phyloP scores from a whole-genome alignment of 1,284 basidiomycete species.

The Neolentinus lepideus region DNA sequence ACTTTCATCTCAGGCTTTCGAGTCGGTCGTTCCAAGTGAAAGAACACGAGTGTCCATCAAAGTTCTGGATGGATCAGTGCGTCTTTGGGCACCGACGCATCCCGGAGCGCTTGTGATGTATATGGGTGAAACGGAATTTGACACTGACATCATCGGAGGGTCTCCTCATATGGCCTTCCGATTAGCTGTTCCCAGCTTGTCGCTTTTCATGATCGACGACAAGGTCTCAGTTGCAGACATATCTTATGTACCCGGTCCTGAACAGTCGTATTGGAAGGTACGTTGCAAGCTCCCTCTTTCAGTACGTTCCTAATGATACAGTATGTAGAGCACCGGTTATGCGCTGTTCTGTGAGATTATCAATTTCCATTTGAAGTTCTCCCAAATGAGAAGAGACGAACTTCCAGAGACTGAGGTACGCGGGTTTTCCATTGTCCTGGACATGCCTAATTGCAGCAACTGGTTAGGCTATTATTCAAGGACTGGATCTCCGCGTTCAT shows the following conservation, averaged over 20 bases:
- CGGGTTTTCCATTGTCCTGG: no score
- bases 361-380: constrained; percentile 37
- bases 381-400: constrained; percentile 20
- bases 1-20: constrained; percentile 61
- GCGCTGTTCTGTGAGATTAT: constrained; percentile 59
- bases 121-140: constrained; percentile 58
- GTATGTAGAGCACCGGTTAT: constrained; percentile 47
- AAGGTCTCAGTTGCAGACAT: constrained; percentile 23
- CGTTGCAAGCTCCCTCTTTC: constrained; percentile 13
- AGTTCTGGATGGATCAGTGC: constrained; percentile 65
- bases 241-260: neutral
- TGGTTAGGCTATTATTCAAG: constrained; percentile 40
- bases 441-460: neutral
- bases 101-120: constrained; percentile 62
- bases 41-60: constrained; percentile 65
- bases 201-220: constrained; percentile 62
- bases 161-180: constrained; percentile 49
- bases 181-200: constrained; percentile 36
- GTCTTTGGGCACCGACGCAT: constrained; percentile 49
- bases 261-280: constrained; percentile 56
- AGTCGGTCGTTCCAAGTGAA: constrained; percentile 89
- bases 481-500: constrained; percentile 42
- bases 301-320: constrained; percentile 9
- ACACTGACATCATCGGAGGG: constrained; percentile 67
- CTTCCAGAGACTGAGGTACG: constrained; percentile 33